Conservation (phyloP, 192 early-diverging fungal genomes). For the Coemansia sp. region DNA sequence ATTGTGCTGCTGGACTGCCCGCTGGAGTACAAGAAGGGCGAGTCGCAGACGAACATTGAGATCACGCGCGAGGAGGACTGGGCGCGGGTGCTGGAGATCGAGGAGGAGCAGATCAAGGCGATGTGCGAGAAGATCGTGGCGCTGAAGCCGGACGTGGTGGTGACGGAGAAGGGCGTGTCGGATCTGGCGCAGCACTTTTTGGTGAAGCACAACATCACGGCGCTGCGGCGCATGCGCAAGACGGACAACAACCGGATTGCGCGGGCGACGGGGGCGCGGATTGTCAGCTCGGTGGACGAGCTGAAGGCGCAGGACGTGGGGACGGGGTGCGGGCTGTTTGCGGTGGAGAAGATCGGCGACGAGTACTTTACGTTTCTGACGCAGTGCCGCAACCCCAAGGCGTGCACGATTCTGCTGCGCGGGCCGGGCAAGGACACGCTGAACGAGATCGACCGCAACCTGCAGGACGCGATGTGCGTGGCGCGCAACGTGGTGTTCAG, state of each 20-base stretch:
- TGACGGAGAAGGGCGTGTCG: slow-evolving; percentile 99
- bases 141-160: slow-evolving; percentile 95
- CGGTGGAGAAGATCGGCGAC: slow-evolving; percentile 97
- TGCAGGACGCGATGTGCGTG: slow-evolving; percentile 98
- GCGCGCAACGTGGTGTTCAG: slow-evolving; percentile 98
- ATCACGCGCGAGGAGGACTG: slow-evolving; percentile 96
- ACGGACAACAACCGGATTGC: slow-evolving; percentile 99
- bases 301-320: slow-evolving; percentile 95
- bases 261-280: slow-evolving; percentile 93
- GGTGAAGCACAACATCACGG: slow-evolving; percentile 96
- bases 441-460: slow-evolving; percentile 96
- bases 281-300: slow-evolving; percentile 95
- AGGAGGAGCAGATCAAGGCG: slow-evolving; percentile 97
- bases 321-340: slow-evolving; percentile 88
- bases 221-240: slow-evolving; percentile 95
- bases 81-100: slow-evolving; percentile 93
- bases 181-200: slow-evolving; percentile 99
- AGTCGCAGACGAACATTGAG: slow-evolving; percentile 98
- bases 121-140: slow-evolving; percentile 96
- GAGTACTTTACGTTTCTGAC: slow-evolving; percentile 98
- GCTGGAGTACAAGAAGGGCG: slow-evolving; percentile 99
- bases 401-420: slow-evolving; percentile 95
- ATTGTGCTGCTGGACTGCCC: slow-evolving; percentile 97
- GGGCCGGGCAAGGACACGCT: slow-evolving; percentile 97
- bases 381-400: slow-evolving; percentile 94